These are phyloP conservation scores for Stevia rebaudiana DNA, from an alignment of 140 eudicot species.

Conservation along the genomic window DNA sequence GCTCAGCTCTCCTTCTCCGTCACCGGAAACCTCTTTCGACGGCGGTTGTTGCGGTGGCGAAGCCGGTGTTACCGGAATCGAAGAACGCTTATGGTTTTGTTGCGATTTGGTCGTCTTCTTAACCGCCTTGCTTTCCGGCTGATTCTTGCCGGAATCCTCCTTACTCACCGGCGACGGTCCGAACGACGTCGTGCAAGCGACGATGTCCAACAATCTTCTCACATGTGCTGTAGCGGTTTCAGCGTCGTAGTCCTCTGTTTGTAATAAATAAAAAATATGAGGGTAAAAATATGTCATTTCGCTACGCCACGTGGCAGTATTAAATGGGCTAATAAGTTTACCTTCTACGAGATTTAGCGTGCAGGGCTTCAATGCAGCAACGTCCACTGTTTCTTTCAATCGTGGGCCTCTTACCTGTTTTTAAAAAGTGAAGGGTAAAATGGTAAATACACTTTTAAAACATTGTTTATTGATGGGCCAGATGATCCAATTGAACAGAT, in stretches of 20 bases:
- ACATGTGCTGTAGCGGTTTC: slow-evolving; percentile 88
- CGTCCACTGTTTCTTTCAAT: slow-evolving; percentile 90
- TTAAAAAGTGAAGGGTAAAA: background rate
- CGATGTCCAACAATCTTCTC: slow-evolving; percentile 79
- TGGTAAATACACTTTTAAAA: background rate
- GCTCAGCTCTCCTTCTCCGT: slow-evolving; percentile 83
- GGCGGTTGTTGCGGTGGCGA: slow-evolving; percentile 31
- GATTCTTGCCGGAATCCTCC: slow-evolving; percentile 46
- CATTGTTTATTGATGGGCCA: slow-evolving; percentile 16
- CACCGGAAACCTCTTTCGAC: slow-evolving; percentile 52
- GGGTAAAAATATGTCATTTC: slow-evolving; percentile 30
- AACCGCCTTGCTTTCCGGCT: slow-evolving; percentile 44
- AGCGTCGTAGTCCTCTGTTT: slow-evolving; percentile 85
- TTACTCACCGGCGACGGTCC: slow-evolving; percentile 86
- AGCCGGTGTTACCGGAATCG: slow-evolving; percentile 41
- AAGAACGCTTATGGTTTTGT: slow-evolving; percentile 26
- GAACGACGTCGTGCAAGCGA: slow-evolving; percentile 90
- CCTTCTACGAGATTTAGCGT: slow-evolving; percentile 72
- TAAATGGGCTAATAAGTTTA: background rate
- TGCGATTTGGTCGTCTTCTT: slow-evolving; percentile 56
- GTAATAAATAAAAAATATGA: slow-evolving; percentile 9
- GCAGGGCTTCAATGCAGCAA: slow-evolving; percentile 88
- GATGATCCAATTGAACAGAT: slow-evolving; percentile 2
- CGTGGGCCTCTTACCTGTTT: slow-evolving; percentile 82
- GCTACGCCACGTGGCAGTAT: slow-evolving; percentile 17